Base-by-base conservation (phyloP, 179 eudicot genomes). In the Silene vulgaris region DNA sequence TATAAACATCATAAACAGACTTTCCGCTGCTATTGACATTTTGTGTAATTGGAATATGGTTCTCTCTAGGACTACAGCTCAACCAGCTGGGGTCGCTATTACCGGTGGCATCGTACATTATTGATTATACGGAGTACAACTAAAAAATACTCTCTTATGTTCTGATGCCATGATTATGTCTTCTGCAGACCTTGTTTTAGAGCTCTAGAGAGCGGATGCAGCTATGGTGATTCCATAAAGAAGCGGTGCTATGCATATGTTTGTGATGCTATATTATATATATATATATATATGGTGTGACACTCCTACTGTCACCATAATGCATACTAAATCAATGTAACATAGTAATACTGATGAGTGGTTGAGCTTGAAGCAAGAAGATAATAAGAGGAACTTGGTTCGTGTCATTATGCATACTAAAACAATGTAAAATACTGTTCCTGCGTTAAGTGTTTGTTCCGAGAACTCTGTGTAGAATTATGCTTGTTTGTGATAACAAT, bases 101-200 rank as follows among this genome's bases (percentile, higher is more conserved):
- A 35, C 40, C 8, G 40, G 40, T 35, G 40, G 40, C 40, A 35
- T 35, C 40, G 1, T 35, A 35, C 40, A 35, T 40, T 8, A 40
- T 40, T 40, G 48, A 40, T 40, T 8, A 40, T 40, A 40, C 48
- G 48, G 48, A 8, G 0, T 37, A 37, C 45, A 37, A 37, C 9
- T 37, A 37, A 6, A 37, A 37, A 45, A 48, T 45, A 19, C 1
- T 8, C 1, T 8, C 32, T 20, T 40, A 48, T n/a, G 70, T 67
- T 54, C 80, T 74, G 29, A 84, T 74, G 62, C 17, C 65, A 59
- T 70, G 70, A 48, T 73, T 72, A 2, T 71, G 56, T 81, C 17
- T 52, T 21, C 23, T 80, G 72, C 75, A 89, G 93, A 89, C 77
- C 84, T 89, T 74, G 93, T 87, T 65, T 74, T 89, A 85, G 93